These are phyloP conservation scores for Linum trigynum DNA, from an alignment of 345 rosid species.

Conservation along the genomic window DNA sequence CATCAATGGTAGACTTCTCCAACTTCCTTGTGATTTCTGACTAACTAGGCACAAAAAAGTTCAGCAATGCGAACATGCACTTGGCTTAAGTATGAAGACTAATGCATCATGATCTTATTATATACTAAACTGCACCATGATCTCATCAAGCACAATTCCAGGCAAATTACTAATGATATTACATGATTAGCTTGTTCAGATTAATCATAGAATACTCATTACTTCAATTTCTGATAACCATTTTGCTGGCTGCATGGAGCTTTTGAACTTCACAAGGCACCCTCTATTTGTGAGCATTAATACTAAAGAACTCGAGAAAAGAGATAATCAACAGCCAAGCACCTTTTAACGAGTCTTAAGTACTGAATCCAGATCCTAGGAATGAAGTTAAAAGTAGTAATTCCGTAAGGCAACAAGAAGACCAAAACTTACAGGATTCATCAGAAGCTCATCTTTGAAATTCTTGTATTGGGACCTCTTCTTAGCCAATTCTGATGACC, in stretches of 20 bases:
- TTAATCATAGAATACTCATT: background rate
- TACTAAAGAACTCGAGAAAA: background rate
- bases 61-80: slow-evolving; percentile 30
- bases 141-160: background rate
- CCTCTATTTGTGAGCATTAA: background rate
- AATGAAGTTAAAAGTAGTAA: no score
- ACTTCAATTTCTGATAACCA: background rate
- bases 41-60: slow-evolving; percentile 76
- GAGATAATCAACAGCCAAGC: background rate
- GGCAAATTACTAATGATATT: background rate
- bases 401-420: background rate
- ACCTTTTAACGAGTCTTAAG: background rate
- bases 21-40: slow-evolving; percentile 82
- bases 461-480: slow-evolving; percentile 83
- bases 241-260: background rate
- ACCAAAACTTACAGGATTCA: slow-evolving; percentile 74
- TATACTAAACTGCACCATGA: no score
- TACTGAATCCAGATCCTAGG: no score
- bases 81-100: background rate
- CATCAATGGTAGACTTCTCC: slow-evolving; percentile 45
- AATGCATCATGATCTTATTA: background rate
- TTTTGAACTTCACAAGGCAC: background rate
- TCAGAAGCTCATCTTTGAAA: slow-evolving; percentile 81
- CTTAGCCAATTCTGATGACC: slow-evolving; percentile 78
- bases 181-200: background rate